Evolutionary conservation across 2,329 filamentous ascomycete genomes (phyloP), one percentile per base, ranked within the genome.

Genomic region (Aureobasidium sp.): DNA sequence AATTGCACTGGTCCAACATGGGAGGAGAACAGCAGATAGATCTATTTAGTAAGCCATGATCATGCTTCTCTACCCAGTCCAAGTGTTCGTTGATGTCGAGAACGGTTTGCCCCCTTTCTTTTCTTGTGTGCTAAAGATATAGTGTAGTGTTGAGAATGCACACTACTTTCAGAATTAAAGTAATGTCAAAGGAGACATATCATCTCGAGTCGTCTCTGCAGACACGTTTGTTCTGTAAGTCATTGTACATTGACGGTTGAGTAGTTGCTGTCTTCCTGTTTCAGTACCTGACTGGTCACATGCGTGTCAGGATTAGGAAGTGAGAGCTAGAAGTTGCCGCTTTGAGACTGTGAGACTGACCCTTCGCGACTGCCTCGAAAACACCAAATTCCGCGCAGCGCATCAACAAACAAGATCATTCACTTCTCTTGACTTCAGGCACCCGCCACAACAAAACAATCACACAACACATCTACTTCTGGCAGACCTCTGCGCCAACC

Each of bases 1-100:
- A 65, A 65, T 17, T 70, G 69, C 62, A 70, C 70, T 27, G 68
- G 67, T 25, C 47, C 44, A 1, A 60, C 56, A 25, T 48, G 42
- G 62, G 62, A 45, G 37, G 53, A 63, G 48, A 63, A 63, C 34
- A 51, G 39, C 52, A 29, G 61, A 34, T 60, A 60, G 41, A 56
- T 11, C n/a, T 17, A 8, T 34, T 4, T 31, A 36, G 39, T 45
- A 57, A 45, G 53, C 29, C n/a, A 45, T 45, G 36, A 45, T 37
- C 52, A 53, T 48, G 8, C 15, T 29, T 48, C 15, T 48, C 15
- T n/a, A 29, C 27, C 3, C 7, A 4, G 25, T 12, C 2, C 12
- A 45, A 11, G 11, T 15, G 14, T 27, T 27, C 20, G 7, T 3
- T 48, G 22, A 12, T 17, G 17, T 6, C 36, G 31, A 11, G 3